phyloP scores from a whole-genome alignment of 2,329 filamentous ascomycete species.

The Colletotrichum sp. region DNA sequence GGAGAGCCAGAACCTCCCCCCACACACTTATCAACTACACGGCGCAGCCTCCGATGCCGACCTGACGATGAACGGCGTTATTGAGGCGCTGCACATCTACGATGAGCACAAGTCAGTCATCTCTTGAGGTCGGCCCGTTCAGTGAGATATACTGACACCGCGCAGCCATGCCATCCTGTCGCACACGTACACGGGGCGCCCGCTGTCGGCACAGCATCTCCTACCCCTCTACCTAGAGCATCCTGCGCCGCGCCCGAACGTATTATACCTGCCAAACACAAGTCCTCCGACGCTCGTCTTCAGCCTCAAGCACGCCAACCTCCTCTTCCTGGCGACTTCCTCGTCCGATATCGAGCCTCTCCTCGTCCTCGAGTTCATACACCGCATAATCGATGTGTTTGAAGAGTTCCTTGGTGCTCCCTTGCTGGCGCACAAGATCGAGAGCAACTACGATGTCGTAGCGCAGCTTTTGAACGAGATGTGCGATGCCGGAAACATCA shows the following conservation, averaged over 20 bases:
- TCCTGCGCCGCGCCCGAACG: slow-evolving; percentile 78
- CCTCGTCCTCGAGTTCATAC: slow-evolving; percentile 90
- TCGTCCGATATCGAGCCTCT: slow-evolving; percentile 88
- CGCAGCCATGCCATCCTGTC: slow-evolving; percentile 81
- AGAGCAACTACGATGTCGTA: slow-evolving; percentile 89
- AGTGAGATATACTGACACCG: slow-evolving; percentile 25
- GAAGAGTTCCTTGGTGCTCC: slow-evolving; percentile 95
- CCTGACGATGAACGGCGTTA: slow-evolving; percentile 77
- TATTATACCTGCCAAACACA: slow-evolving; percentile 83
- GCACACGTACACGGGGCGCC: slow-evolving; percentile 85
- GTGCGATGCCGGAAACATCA: slow-evolving; percentile 91
- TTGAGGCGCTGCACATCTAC: slow-evolving; percentile 96
- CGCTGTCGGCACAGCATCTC: slow-evolving; percentile 76
- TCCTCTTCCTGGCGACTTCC: slow-evolving; percentile 85
- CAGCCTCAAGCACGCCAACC: slow-evolving; percentile 83
- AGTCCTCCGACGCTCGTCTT: slow-evolving; percentile 89
- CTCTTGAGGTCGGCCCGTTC: neutral
- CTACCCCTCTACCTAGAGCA: slow-evolving; percentile 88
- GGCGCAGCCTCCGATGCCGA: slow-evolving; percentile 26
- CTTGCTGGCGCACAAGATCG: slow-evolving; percentile 83
- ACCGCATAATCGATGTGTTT: slow-evolving; percentile 88
- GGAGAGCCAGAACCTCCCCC: slow-evolving; percentile 1
- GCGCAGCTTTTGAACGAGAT: slow-evolving; percentile 94
- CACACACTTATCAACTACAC: slow-evolving; percentile 29
- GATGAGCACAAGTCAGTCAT: slow-evolving; percentile 85